phyloP scores from a whole-genome alignment of 2,329 filamentous ascomycete genomes.

The Neoscytalidium dimidiatum region DNA sequence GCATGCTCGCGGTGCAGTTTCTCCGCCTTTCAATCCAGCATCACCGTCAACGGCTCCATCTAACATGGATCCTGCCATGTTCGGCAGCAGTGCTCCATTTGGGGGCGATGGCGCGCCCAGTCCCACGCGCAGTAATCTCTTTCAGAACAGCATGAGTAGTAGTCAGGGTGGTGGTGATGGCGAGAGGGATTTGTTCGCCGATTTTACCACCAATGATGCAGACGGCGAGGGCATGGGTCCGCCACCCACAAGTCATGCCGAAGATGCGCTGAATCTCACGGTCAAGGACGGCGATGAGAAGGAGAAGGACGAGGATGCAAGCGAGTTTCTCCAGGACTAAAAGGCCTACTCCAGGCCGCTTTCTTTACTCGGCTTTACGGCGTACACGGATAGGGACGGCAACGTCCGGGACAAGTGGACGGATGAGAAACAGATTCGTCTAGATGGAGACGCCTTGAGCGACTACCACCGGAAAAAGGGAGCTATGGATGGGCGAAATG shows the following conservation, averaged over 20 bases:
- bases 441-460: background rate
- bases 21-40: constrained; percentile 10
- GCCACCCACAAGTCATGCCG: constrained; percentile 32
- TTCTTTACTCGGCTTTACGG: constrained; percentile 13
- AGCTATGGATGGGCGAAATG: constrained; percentile 8
- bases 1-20: background rate
- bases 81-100: constrained; percentile 31
- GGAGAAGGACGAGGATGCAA: constrained; percentile 11
- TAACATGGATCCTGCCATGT: constrained; percentile 38
- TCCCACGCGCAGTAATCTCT: constrained; percentile 36
- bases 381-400: constrained; percentile 10
- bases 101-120: constrained; percentile 27
- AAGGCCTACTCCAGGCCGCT: background rate
- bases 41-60: constrained; percentile 8
- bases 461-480: constrained; percentile 1
- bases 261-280: constrained; percentile 39
- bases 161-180: constrained; percentile 26
- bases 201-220: constrained; percentile 19
- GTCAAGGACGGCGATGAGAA: constrained; percentile 29
- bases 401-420: background rate
- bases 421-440: background rate
- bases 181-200: constrained; percentile 16
- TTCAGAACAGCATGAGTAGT: constrained; percentile 37
- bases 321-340: constrained; percentile 14
- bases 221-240: constrained; percentile 15